Base-by-base conservation (phyloP, 805 yeast genomes). In the Candida ficus region DNA sequence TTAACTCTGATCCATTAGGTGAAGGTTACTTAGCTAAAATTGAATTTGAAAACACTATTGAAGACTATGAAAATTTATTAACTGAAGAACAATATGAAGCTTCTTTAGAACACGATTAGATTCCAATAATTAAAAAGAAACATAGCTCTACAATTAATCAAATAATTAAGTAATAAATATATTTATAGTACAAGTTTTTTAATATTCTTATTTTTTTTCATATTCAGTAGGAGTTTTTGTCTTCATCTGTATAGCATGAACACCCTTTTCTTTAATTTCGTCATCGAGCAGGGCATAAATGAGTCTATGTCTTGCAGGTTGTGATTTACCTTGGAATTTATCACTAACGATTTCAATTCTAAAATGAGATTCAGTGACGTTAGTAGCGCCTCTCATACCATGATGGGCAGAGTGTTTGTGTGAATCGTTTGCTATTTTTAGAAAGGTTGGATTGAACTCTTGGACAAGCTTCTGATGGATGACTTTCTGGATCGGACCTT, bases 21-120 rank as follows among this genome's bases (percentile, higher is more conserved):
- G 80, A 78, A 43, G 98, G 95, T 28, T 91, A 96, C 96, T 76
- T 91, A 47, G 87, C 85, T 40, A 85, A 87, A 66, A 64, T 91
- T 50, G 73, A 82, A 63, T 64, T 85, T 44, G 63, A 53, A 2
- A 68, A 81, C 53, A 55, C 57, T 26, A 41, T 53, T 19, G 61
- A 71, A 38, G 75, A 68, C 39, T 83, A 83, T 60, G 75, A 73
- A 52, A 66, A 66, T 32, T 71, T 74, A 41, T 67, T 86, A 53
- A 73, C 79, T 50, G 78, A 78, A 48, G 73, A 70, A 46, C 75
- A 73, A 34, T 58, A 60, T 45, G 49, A 46, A 25, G 49, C 49
- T 41, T 52, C 56, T 21, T 46, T 53, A 43, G 42, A 50, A 41
- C 46, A 39, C 23, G 52, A 53, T 32, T 50, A 45, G 22, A 29